Evolutionary conservation across 306 rosid genomes (phyloP).

Genomic region (Cicer judaicum): DNA sequence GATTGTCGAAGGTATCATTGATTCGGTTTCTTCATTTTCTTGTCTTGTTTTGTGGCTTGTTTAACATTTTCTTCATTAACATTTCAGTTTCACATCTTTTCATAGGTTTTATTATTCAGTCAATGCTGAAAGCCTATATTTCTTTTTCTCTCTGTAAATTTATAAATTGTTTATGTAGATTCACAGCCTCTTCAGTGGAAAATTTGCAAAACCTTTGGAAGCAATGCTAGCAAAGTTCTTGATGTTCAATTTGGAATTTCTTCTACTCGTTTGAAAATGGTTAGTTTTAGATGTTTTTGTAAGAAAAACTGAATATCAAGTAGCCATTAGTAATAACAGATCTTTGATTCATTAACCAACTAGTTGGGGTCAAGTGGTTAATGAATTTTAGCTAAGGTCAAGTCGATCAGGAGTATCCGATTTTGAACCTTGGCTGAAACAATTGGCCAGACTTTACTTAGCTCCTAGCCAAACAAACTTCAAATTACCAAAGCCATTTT

Average conservation of each 20-base stretch:
- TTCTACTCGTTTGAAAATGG: slow-evolving; percentile 74
- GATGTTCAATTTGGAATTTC: slow-evolving; percentile 83
- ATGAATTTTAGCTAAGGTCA: too few relatives aligned
- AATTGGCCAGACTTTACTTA: too few relatives aligned
- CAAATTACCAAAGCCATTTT: too few relatives aligned
- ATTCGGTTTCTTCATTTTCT: background rate
- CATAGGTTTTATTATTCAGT: background rate
- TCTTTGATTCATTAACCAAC: background rate
- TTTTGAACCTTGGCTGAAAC: too few relatives aligned
- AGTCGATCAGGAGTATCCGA: too few relatives aligned
- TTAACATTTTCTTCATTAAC: background rate
- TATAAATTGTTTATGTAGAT: slow-evolving; percentile 48
- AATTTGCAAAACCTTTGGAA: slow-evolving; percentile 69
- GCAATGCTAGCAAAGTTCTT: slow-evolving; percentile 64
- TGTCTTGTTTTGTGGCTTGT: background rate
- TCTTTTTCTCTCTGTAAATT: background rate
- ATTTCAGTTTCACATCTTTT: background rate
- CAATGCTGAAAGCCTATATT: background rate
- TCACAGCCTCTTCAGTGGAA: slow-evolving; percentile 82
- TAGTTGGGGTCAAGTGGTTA: too few relatives aligned
- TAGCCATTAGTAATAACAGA: background rate
- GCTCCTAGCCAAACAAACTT: too few relatives aligned
- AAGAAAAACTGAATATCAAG: background rate
- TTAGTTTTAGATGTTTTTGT: slow-evolving; percentile 39
- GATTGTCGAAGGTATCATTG: slow-evolving; percentile 67